phyloP scores from a whole-genome alignment of 768 basidiomycete genomes.

The Hebeloma cylindrosporum region DNA sequence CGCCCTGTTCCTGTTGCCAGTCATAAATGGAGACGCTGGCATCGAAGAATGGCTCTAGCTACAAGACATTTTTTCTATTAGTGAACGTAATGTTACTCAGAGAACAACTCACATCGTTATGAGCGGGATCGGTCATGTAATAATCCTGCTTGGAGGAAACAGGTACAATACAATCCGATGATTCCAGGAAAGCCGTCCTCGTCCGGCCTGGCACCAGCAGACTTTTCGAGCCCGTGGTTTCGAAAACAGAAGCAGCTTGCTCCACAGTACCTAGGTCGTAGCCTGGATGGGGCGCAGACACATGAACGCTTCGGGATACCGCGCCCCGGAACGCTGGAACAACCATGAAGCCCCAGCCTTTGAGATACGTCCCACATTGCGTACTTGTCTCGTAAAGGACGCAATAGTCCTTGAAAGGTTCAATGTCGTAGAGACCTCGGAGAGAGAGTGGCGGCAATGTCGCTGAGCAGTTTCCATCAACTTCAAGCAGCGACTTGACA shows the following conservation, averaged over 20 bases:
- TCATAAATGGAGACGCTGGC: conserved; percentile 36
- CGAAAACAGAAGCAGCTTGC: conserved; percentile 43
- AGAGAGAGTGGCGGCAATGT: conserved; percentile 15
- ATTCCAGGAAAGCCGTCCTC: conserved; percentile 32
- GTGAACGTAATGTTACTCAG: neutral
- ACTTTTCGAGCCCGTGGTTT: conserved; percentile 37
- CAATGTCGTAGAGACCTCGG: conserved; percentile 17
- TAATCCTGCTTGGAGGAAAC: conserved; percentile 24
- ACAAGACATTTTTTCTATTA: neutral
- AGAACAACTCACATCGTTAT: conserved; percentile 37
- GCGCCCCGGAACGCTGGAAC: conserved; percentile 13
- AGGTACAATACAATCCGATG: conserved; percentile 34
- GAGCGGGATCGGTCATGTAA: conserved; percentile 47
- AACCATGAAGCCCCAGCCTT: conserved; percentile 26
- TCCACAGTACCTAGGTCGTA: conserved; percentile 38
- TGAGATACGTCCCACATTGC: conserved; percentile 13
- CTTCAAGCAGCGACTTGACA: conserved; percentile 14
- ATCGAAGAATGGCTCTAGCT: conserved; percentile 47
- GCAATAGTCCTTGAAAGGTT: conserved; percentile 18
- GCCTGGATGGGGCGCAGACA: conserved; percentile 47
- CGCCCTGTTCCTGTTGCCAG: conserved; percentile 37
- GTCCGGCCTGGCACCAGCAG: conserved; percentile 42
- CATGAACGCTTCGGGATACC: conserved; percentile 34
- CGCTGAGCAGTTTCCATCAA: conserved; percentile 17
- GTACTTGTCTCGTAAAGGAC: conserved; percentile 22